Conservation (phyloP, 2,329 filamentous ascomycete species). For the Cylindrodendrum hubeiense region DNA sequence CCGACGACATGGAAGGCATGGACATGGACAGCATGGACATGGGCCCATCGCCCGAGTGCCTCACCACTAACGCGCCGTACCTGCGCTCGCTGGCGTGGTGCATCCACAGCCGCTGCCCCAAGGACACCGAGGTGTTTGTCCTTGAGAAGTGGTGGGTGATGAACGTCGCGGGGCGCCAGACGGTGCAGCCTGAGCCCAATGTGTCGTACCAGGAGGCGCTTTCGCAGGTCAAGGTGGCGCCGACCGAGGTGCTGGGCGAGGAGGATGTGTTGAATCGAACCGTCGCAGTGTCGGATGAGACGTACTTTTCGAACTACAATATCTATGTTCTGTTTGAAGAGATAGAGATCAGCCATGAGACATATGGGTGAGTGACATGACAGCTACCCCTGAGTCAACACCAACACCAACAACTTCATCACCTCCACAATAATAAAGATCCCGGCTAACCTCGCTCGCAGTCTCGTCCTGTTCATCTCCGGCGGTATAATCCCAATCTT, state of each 20-base stretch:
- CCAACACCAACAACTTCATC: background rate
- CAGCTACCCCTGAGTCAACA: background rate
- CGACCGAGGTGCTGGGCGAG: background rate
- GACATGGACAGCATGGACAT: slow-evolving; percentile 12
- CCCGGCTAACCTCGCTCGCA: background rate
- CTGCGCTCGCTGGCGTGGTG: slow-evolving; percentile 28
- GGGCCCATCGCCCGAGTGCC: slow-evolving; percentile 20
- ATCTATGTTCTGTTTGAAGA: slow-evolving; percentile 17
- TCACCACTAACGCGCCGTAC: slow-evolving; percentile 16
- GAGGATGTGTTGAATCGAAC: slow-evolving; percentile 16
- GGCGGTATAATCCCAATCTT: slow-evolving; percentile 15
- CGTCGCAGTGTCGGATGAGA: slow-evolving; percentile 19
- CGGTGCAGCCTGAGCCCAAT: slow-evolving; percentile 5
- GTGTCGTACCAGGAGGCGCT: slow-evolving; percentile 19
- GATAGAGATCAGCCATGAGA: slow-evolving; percentile 18
- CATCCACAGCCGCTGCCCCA: slow-evolving; percentile 14
- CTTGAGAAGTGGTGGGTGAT: slow-evolving; percentile 21
- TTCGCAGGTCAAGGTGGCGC: background rate
- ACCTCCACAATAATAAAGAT: background rate
- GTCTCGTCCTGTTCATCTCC: background rate
- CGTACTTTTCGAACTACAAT: slow-evolving; percentile 21
- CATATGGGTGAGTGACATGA: slow-evolving; percentile 19
- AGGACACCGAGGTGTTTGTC: background rate
- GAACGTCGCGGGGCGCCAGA: slow-evolving; percentile 1
- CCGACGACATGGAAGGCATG: background rate